Percentiles rank a stretch among this genome's conserved stretches.
Conservation (phyloP, 2,329 filamentous ascomycete species). For the Ascochyta fabae region DNA sequence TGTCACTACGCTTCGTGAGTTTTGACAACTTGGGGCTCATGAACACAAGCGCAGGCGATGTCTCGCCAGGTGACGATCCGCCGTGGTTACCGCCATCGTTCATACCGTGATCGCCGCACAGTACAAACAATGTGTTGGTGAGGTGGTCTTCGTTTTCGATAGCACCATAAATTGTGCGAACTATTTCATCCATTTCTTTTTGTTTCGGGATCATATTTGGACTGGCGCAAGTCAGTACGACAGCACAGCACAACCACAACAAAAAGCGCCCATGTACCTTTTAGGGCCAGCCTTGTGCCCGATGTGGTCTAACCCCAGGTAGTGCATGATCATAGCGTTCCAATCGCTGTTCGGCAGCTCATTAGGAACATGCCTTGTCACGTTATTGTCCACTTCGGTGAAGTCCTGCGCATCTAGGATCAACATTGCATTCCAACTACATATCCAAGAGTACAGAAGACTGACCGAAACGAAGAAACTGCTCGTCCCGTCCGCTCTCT, state of each 20-base stretch:
- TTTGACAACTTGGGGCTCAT: constrained; percentile 80
- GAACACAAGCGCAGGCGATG: constrained; percentile 89
- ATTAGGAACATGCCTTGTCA: constrained; percentile 82
- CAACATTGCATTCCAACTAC: constrained; percentile 43
- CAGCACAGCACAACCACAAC: constrained; percentile 24
- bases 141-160: constrained; percentile 76
- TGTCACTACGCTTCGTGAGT: constrained; percentile 52
- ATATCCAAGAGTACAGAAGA: constrained; percentile 42
- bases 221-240: constrained; percentile 53
- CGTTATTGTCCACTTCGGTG: constrained; percentile 96
- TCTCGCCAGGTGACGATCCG: constrained; percentile 91
- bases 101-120: constrained; percentile 98
- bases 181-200: constrained; percentile 87
- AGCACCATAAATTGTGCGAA: constrained; percentile 75
- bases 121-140: constrained; percentile 77
- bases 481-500: constrained; percentile 86
- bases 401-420: constrained; percentile 72
- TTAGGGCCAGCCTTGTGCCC: constrained; percentile 92
- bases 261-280: constrained; percentile 58
- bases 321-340: constrained; percentile 94
- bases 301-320: constrained; percentile 94
- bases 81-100: constrained; percentile 98
- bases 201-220: constrained; percentile 94
- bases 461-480: constrained; percentile 97
- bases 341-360: constrained; percentile 83